Percentiles rank a stretch among this genome's conserved stretches.
These are phyloP conservation scores for Spiromastix sp. DNA, from an alignment of 2,329 filamentous ascomycete genomes.

Conservation along the genomic window DNA sequence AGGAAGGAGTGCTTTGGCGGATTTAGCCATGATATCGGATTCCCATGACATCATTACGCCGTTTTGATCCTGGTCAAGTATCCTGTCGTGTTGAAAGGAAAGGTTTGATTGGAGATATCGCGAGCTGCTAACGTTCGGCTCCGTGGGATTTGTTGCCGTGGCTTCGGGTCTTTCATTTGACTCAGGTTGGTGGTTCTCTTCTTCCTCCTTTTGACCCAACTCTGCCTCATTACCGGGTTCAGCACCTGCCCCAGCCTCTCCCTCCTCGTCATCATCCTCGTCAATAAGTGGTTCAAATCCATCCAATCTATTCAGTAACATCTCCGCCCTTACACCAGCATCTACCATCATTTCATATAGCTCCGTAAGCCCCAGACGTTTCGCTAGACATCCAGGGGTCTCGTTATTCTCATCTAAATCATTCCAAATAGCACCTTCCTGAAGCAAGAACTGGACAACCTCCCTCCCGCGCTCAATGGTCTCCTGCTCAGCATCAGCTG, in stretches of 20 bases:
- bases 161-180: slow-evolving; percentile 15
- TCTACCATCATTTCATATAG: slow-evolving; percentile 79
- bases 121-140: slow-evolving; percentile 47
- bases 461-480: slow-evolving; percentile 51
- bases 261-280: slow-evolving; percentile 32
- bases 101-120: slow-evolving; percentile 59
- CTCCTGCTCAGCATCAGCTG: slow-evolving; percentile 16
- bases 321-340: slow-evolving; percentile 80
- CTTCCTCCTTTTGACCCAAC: slow-evolving; percentile 25
- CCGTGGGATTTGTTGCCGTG: slow-evolving; percentile 9
- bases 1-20: slow-evolving; percentile 57
- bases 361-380: slow-evolving; percentile 52
- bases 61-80: slow-evolving; percentile 66
- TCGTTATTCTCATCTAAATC: slow-evolving; percentile 78
- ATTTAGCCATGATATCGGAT: slow-evolving; percentile 70
- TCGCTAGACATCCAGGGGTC: slow-evolving; percentile 82
- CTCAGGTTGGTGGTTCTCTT: slow-evolving; percentile 12
- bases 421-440: slow-evolving; percentile 95
- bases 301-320: slow-evolving; percentile 72
- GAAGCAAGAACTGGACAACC: slow-evolving; percentile 64
- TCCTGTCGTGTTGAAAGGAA: slow-evolving; percentile 53
- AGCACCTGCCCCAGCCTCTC: slow-evolving; percentile 19
- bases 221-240: slow-evolving; percentile 22
- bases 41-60: slow-evolving; percentile 96
- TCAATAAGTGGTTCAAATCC: slow-evolving; percentile 62